These are phyloP conservation scores for Escallonia rubra DNA, from an alignment of 129 eudicot genomes.

Conservation along the genomic window DNA sequence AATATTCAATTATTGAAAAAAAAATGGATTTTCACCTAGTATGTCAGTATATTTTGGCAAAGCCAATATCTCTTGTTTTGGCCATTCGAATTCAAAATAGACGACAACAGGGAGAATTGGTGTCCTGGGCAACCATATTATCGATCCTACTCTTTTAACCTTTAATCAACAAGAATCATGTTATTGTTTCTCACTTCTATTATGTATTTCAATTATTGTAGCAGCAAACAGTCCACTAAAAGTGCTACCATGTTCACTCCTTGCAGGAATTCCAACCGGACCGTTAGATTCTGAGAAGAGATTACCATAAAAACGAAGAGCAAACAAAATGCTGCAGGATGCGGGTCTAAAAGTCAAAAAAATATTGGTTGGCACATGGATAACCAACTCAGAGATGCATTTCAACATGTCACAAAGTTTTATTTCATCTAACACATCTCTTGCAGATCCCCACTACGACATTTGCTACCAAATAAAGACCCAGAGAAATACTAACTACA, in stretches of 20 bases:
- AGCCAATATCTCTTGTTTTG: too few relatives aligned
- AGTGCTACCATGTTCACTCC: neutral
- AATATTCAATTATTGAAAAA: too few relatives aligned
- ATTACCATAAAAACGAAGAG: slow-evolving; percentile 1
- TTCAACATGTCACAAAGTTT: neutral
- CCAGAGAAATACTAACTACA: neutral
- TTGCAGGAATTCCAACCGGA: neutral
- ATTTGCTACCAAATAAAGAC: slow-evolving; percentile 1
- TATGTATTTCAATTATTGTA: neutral
- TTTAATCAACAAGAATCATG: neutral
- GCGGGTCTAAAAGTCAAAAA: neutral
- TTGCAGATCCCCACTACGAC: slow-evolving; percentile 7
- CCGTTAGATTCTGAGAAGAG: neutral
- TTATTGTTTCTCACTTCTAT: neutral
- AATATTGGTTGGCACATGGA: neutral
- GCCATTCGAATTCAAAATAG: too few relatives aligned
- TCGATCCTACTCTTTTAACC: neutral
- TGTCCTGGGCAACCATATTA: neutral
- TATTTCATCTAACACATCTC: neutral
- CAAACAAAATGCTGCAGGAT: neutral
- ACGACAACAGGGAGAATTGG: too few relatives aligned
- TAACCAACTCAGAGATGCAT: neutral
- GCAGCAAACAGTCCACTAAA: neutral
- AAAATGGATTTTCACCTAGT: too few relatives aligned
- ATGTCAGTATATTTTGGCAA: too few relatives aligned